Conservation (phyloP, 202 grass and related monocot genomes). For the Digitaria exilis region DNA sequence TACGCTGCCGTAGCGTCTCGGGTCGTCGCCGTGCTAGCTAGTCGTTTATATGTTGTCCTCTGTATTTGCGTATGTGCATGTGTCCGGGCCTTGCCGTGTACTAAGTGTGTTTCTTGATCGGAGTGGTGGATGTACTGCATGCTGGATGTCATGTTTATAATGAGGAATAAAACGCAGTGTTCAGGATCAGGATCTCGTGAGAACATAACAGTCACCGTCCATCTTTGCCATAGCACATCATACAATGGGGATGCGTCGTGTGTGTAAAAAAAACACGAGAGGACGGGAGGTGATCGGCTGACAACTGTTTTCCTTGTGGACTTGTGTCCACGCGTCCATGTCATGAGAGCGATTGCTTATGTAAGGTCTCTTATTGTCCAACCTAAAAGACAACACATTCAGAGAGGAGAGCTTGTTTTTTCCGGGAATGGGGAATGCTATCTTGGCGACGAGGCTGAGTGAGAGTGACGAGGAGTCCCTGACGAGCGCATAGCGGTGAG, state of each 20-base stretch:
- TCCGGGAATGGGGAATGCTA: not conserved
- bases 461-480: not conserved
- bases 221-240: too few species aligned
- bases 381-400: not conserved
- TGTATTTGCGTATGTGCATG: not conserved
- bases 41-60: not conserved
- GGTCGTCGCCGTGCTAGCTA: not conserved
- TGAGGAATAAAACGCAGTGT: conserved; percentile 45
- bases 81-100: conserved; percentile 21
- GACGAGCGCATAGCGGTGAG: not conserved
- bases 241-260: not conserved
- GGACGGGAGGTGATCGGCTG: not conserved
- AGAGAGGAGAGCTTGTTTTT: not conserved
- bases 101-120: conserved; percentile 10
- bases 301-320: not conserved
- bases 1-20: not conserved
- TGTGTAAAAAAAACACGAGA: not conserved
- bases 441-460: not conserved
- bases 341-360: not conserved
- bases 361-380: not conserved
- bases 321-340: not conserved
- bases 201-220: too few species aligned
- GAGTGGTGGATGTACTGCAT: conserved; percentile 7
- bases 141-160: conserved; percentile 18
- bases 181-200: not conserved